Evolutionary conservation across 768 basidiomycete genomes (phyloP), one percentile per base, ranked within the genome.

Genomic region (Suillus variegatus): DNA sequence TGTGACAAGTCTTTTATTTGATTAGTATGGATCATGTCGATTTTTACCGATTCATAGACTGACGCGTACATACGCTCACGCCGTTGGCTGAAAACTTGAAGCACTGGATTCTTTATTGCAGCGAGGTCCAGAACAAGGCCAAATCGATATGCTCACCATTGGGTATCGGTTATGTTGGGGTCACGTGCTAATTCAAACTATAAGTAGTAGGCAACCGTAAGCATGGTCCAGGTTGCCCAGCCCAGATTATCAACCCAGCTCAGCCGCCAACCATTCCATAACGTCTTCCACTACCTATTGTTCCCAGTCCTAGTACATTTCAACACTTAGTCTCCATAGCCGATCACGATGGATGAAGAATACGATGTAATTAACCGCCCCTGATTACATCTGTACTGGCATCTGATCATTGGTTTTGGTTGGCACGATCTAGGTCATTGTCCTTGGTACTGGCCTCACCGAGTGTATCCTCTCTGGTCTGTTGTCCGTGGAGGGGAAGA

Each of bases 401-500:
- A 25, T 22, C 36, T 57, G 22, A 38, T 56, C 36, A 35, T 43
- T 43, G 28, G 3, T 43, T 32, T 41, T 43, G 40, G 58, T 70
- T 74, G 64, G 69, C 63, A 61, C 60, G 58, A 22, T 55, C 62
- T 75, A 94, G 92, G 92, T 93, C 78, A 86, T 94, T 77, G 91
- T 95, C 69, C 87, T 99, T 72, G 97, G 97, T 66, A 99, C 97
- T 67, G 97, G 97, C 67, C 82, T 99, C 75, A 98, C 97, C 36
- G 97, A 99, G 79, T 99, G 97, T 81, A 96, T 99, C 77, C 88
- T 99, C 67, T 99, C 97, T 18, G 97, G 97, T 44, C 81, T 99
- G 72, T 85, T 99, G 72, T 99, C 97, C n/a, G 97, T 98, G 54
- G 97, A 98, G 78, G 97, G 97, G 68, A 98, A 99, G 87, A 99